Conservation (phyloP, 805 yeast species). For the Candida saitoana region DNA sequence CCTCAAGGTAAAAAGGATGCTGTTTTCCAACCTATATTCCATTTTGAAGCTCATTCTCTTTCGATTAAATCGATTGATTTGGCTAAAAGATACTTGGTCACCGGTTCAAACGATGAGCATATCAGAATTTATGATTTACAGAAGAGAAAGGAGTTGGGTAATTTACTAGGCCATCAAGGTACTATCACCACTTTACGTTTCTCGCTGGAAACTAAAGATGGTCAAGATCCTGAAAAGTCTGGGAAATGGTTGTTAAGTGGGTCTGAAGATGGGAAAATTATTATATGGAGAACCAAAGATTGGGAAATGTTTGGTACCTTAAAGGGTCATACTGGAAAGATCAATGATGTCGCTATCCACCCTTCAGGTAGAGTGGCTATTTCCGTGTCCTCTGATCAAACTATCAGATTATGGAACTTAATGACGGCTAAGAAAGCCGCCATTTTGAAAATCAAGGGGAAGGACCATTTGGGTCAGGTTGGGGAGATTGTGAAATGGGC, state of each 20-base stretch:
- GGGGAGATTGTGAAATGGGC: conserved; percentile 70
- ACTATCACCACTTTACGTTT: conserved; percentile 76
- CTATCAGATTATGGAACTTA: conserved; percentile 87
- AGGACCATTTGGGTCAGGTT: conserved; percentile 60
- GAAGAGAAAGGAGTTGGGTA: conserved; percentile 90
- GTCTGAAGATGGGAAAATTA: conserved; percentile 83
- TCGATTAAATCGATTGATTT: conserved; percentile 83
- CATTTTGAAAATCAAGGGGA: conserved; percentile 64
- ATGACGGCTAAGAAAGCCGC: conserved; percentile 97
- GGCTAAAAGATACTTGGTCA: conserved; percentile 79
- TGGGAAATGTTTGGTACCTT: conserved; percentile 90
- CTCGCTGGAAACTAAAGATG: conserved; percentile 43
- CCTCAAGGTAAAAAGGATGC: conserved; percentile 39
- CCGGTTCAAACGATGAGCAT: conserved; percentile 95
- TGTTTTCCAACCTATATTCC: conserved; percentile 88
- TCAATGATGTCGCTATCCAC: conserved; percentile 84
- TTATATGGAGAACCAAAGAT: conserved; percentile 93
- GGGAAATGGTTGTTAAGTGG: conserved; percentile 91
- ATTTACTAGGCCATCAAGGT: conserved; percentile 84
- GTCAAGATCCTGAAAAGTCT: conserved; percentile 29
- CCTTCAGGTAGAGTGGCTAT: conserved; percentile 88
- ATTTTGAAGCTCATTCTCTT: conserved; percentile 89
- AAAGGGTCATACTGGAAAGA: conserved; percentile 83
- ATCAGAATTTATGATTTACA: conserved; percentile 91
- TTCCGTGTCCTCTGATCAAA: conserved; percentile 80